phyloP scores from a whole-genome alignment of 768 basidiomycete genomes.

The Lanmaoa rubissima region DNA sequence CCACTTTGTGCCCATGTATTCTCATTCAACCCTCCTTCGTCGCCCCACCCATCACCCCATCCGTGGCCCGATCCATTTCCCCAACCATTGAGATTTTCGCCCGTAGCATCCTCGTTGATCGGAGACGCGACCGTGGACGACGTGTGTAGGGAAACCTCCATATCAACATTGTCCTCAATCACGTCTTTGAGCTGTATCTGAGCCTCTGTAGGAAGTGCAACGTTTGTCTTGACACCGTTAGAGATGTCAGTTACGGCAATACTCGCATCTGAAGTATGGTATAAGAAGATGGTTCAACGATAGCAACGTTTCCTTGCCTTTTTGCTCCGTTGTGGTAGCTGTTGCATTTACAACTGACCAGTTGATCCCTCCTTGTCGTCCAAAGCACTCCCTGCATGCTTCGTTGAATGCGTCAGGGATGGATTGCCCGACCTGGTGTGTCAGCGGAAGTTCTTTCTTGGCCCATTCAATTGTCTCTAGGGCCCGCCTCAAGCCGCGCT shows the following conservation, averaged over 20 bases:
- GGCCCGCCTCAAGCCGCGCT: conserved; percentile 46
- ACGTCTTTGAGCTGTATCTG: conserved; percentile 26
- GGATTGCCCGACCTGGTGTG: conserved; percentile 36
- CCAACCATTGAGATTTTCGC: conserved; percentile 1
- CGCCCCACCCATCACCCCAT: conserved; percentile 10
- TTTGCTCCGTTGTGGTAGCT: conserved; percentile 2
- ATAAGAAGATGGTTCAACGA: conserved; percentile 9
- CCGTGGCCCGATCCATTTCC: not conserved
- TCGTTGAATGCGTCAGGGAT: conserved; percentile 47
- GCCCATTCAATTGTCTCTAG: conserved; percentile 42
- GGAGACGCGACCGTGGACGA: not conserved
- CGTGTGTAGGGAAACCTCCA: conserved; percentile 14
- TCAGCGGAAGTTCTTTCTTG: conserved; percentile 42
- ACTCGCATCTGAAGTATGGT: conserved; percentile 4
- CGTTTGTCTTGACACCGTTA: conserved; percentile 11
- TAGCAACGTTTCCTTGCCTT: conserved; percentile 1
- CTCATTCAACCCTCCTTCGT: not conserved
- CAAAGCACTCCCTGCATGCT: conserved; percentile 52
- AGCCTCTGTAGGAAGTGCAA: conserved; percentile 25
- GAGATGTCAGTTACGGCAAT: conserved; percentile 18
- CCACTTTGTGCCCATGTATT: conserved; percentile 12
- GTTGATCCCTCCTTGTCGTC: conserved; percentile 42
- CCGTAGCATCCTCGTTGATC: not conserved
- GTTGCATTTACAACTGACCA: conserved; percentile 19
- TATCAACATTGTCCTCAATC: conserved; percentile 28